Base-by-base conservation (phyloP, 2,329 filamentous ascomycete species). In the Apiospora arundinis region DNA sequence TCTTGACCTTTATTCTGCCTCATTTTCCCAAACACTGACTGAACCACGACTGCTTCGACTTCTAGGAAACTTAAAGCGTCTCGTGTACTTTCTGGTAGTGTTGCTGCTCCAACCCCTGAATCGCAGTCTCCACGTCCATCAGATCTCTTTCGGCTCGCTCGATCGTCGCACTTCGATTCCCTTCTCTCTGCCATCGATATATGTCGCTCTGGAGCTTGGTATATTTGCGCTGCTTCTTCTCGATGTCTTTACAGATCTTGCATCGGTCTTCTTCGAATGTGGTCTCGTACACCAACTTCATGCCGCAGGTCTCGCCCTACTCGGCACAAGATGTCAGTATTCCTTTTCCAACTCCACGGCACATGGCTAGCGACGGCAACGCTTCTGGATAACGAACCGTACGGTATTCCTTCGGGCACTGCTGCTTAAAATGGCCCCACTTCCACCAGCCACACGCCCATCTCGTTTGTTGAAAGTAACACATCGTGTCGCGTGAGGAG, bases 401-500 rank as follows among this genome's bases (percentile, higher is more conserved):
- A 75, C 95, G 93, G 85, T 97, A 97, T 82, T 98, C 95, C 83
- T 94, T 95, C 82, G 93, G 92, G 88, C 95, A 98, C 81, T 97
- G 95, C 82, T 95, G 90, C 75, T 93, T 91, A 86, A 98, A 98
- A 84, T 92, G 92, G 75, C 94, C 93, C 95, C 95, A 98, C 83
- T 95, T 94, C 92, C 93, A 97, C 88, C 94, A 95, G 79, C 93
- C 93, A 85, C 95, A 98, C 71, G 83, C 83, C 89, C 93, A 97
- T 77, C 90, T 89, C 82, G 92, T 94, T 83, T 95, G 93, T 79
- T 98, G 95, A 87, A 95, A 98, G 87, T 96, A 98, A 86, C 95
- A 98, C 95, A 98, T 97, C n/a, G 65, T 21, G 63, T 23, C 16
- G 65, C 65, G 28, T 28, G 40, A 40, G 56, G 28, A 40, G 56